Conservation (phyloP, 345 rosid species). For the Arabidopsis thaliana region DNA sequence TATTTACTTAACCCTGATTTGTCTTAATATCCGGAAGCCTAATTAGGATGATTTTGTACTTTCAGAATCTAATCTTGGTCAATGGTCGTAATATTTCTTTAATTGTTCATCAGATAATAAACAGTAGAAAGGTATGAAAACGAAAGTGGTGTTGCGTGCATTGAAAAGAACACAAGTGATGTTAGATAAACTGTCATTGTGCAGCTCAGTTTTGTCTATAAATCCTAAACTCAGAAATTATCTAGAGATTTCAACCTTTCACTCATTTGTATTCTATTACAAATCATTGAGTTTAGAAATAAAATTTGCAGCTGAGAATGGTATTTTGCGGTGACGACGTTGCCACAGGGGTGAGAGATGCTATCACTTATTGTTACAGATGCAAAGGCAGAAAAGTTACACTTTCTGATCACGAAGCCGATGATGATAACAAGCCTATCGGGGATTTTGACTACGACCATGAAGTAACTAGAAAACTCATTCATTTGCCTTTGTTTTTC, state of each 20-base stretch:
- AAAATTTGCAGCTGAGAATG: conserved; percentile 31
- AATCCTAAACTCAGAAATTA: conserved; percentile 4
- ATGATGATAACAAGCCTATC: conserved; percentile 10
- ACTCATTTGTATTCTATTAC: neutral
- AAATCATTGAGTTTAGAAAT: neutral
- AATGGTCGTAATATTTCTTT: conserved; percentile 14
- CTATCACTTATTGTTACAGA: conserved; percentile 32
- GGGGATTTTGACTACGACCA: conserved; percentile 36
- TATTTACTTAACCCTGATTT: neutral
- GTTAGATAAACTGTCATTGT: conserved; percentile 44
- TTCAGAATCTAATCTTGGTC: conserved; percentile 1
- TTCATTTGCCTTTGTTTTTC: neutral
- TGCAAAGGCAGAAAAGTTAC: conserved; percentile 37
- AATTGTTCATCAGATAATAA: conserved; percentile 10
- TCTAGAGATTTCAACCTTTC: conserved; percentile 8
- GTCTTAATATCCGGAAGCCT: neutral
- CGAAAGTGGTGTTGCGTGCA: conserved; percentile 32
- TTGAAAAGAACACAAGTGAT: conserved; percentile 38
- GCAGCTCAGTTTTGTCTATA: conserved; percentile 2
- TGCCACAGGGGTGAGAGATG: conserved; percentile 35
- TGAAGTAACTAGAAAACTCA: conserved; percentile 23
- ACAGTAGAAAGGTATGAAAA: conserved; percentile 19
- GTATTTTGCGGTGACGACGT: conserved; percentile 37
- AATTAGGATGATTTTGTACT: conserved; percentile 1
- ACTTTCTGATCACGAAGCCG: conserved; percentile 25